phyloP scores from a whole-genome alignment of 805 yeast species.

The Kodamaea neixiangensis region DNA sequence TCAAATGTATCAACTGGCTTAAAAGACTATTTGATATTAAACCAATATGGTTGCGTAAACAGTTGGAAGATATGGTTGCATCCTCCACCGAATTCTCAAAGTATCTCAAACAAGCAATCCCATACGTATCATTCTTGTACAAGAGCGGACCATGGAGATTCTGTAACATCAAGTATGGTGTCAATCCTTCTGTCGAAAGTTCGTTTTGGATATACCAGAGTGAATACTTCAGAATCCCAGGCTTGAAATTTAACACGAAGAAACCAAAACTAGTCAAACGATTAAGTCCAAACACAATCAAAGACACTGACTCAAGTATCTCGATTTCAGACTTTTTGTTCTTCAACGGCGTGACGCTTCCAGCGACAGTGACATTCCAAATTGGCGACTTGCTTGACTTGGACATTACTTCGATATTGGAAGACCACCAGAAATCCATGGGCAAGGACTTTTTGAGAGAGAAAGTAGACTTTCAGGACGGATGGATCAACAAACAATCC shows the following conservation, averaged over 20 bases:
- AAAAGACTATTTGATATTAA: slow-evolving; percentile 59
- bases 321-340: slow-evolving; percentile 40
- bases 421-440: slow-evolving; percentile 29
- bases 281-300: slow-evolving; percentile 30
- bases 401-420: slow-evolving; percentile 51
- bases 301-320: slow-evolving; percentile 12
- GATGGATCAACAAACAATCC: slow-evolving; percentile 74
- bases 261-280: slow-evolving; percentile 12
- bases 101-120: slow-evolving; percentile 72
- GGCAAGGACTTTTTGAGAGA: slow-evolving; percentile 35
- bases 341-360: slow-evolving; percentile 72
- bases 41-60: slow-evolving; percentile 86
- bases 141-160: slow-evolving; percentile 96
- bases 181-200: slow-evolving; percentile 65
- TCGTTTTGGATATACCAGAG: slow-evolving; percentile 71
- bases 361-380: slow-evolving; percentile 72
- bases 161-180: slow-evolving; percentile 74
- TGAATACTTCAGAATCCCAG: slow-evolving; percentile 71
- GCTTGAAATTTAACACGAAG: slow-evolving; percentile 20
- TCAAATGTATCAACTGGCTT: slow-evolving; percentile 47
- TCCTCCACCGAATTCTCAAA: slow-evolving; percentile 43
- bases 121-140: slow-evolving; percentile 79
- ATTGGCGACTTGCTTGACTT: slow-evolving; percentile 76
- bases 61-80: slow-evolving; percentile 52
- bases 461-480: slow-evolving; percentile 56